Evolutionary conservation across 495 filamentous ascomycete species (phyloP).

Genomic region (Xylaria acuta): DNA sequence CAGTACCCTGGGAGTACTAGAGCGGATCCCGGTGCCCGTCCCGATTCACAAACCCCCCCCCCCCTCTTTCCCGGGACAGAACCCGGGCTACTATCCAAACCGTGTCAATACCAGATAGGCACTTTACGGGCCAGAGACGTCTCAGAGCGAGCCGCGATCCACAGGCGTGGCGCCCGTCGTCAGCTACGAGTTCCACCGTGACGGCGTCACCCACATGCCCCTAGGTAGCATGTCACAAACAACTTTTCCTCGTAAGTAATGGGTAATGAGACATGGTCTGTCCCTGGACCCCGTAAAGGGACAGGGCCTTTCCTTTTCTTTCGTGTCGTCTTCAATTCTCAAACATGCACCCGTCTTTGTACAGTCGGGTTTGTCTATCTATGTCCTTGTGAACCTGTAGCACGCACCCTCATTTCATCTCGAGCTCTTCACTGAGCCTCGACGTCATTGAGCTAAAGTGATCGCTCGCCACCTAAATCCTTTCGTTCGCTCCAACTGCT

Average conservation of each 20-base stretch:
- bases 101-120: neutral
- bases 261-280: neutral
- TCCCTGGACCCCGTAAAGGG: neutral
- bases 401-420: neutral
- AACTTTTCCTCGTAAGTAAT: conserved; percentile 9
- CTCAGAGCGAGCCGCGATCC: conserved; percentile 10
- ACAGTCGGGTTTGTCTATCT: neutral
- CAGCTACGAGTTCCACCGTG: conserved; percentile 15
- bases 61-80: conserved; percentile 9
- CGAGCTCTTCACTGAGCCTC: conserved; percentile 19
- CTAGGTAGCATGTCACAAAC: conserved; percentile 10
- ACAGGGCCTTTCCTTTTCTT: neutral
- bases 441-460: conserved; percentile 10
- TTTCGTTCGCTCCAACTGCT: neutral
- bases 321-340: neutral
- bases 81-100: neutral
- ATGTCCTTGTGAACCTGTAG: neutral
- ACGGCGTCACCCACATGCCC: conserved; percentile 17
- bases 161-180: conserved; percentile 9
- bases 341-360: conserved; percentile 3
- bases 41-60: conserved; percentile 19
- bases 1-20: no score
- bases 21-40: neutral
- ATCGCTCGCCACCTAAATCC: neutral
- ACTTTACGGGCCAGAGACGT: conserved; percentile 6